Evolutionary conservation across 805 yeast species (phyloP).

Genomic region (Wickerhamomyces rabaulensis): DNA sequence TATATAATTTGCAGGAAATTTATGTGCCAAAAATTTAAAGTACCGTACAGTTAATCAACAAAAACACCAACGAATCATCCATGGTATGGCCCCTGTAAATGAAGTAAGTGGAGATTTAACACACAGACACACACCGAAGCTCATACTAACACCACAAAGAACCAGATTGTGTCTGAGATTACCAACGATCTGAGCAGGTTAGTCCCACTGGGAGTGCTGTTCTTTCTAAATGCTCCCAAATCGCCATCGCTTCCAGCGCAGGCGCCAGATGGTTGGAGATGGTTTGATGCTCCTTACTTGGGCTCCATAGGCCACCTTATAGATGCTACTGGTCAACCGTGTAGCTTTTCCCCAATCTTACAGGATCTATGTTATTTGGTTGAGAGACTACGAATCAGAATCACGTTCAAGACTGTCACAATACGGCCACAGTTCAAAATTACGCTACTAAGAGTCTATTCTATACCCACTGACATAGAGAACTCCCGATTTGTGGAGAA

Average conservation of each 20-base stretch:
- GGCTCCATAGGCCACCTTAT: constrained; percentile 2
- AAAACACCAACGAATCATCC: background rate
- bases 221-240: constrained; percentile 38
- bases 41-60: too few relatives aligned
- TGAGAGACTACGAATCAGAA: constrained; percentile 29
- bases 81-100: background rate
- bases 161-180: constrained; percentile 3
- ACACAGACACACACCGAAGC: too few relatives aligned
- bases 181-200: constrained; percentile 21
- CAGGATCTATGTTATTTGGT: constrained; percentile 39
- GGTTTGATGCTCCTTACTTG: constrained; percentile 47
- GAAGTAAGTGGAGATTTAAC: background rate
- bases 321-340: constrained; percentile 4
- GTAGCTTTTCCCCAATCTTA: constrained; percentile 23
- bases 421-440: constrained; percentile 2
- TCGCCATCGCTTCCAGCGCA: constrained; percentile 30
- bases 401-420: constrained; percentile 35
- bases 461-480: constrained; percentile 39
- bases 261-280: constrained; percentile 45
- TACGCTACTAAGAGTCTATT: constrained; percentile 39
- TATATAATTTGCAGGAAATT: too few relatives aligned
- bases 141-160: background rate
- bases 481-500: constrained; percentile 28
- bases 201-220: constrained; percentile 45
- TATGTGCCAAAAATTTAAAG: background rate